Percentiles rank a stretch among this genome's conserved stretches.
These are phyloP conservation scores for Clonostachys rhizophaga DNA, from an alignment of 2,329 filamentous ascomycete genomes.

Conservation along the genomic window DNA sequence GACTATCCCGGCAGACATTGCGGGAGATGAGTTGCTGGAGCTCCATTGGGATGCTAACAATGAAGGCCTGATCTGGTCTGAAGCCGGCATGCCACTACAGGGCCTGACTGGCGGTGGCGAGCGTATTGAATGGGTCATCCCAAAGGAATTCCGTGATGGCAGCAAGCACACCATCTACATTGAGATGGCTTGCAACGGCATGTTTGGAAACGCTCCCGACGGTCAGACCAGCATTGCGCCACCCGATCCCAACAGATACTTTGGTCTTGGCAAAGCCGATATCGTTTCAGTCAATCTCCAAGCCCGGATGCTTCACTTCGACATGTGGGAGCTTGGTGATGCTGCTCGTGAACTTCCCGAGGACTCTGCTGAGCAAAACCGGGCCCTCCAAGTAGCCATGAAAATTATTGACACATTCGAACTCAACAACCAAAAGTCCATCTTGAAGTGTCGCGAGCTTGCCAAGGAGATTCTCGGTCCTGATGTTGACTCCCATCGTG, in stretches of 20 bases:
- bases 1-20: constrained; percentile 69
- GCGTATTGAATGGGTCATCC: constrained; percentile 86
- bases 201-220: constrained; percentile 90
- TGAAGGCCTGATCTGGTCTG: constrained; percentile 90
- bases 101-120: constrained; percentile 89
- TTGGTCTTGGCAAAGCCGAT: constrained; percentile 69
- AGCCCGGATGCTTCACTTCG: constrained; percentile 78
- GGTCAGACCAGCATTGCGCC: constrained; percentile 80
- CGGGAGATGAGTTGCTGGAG: constrained; percentile 77
- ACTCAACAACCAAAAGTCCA: constrained; percentile 71
- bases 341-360: constrained; percentile 86
- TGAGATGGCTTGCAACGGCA: constrained; percentile 97
- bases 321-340: constrained; percentile 95
- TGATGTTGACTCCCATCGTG: constrained; percentile 74
- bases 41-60: constrained; percentile 95
- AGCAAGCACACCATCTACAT: constrained; percentile 88
- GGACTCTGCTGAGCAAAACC: constrained; percentile 84
- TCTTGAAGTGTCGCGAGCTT: constrained; percentile 76
- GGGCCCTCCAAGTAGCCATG: constrained; percentile 78
- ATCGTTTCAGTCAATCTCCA: constrained; percentile 87
- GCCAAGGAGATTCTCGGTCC: constrained; percentile 79
- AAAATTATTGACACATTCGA: constrained; percentile 89
- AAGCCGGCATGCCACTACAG: constrained; percentile 85
- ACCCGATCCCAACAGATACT: constrained; percentile 80
- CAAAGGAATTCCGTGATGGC: constrained; percentile 75